phyloP scores from a whole-genome alignment of 179 eudicot genomes.

The Gypsophila paniculata region DNA sequence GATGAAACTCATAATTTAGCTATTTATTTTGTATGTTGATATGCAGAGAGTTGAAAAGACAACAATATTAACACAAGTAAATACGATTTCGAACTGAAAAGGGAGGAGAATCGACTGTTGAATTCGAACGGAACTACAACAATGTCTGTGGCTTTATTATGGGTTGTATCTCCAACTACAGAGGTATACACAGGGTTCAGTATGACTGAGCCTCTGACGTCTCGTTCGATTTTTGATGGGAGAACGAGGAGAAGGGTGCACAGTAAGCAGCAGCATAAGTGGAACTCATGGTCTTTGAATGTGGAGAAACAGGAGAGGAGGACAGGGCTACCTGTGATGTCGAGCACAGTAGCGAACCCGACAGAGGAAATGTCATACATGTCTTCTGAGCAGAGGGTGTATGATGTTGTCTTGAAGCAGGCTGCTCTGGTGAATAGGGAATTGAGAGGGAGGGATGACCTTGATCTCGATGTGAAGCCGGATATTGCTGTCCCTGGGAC shows the following conservation, averaged over 20 bases:
- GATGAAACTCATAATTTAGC: neutral
- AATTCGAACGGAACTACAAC: neutral
- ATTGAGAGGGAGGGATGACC: constrained; percentile 42
- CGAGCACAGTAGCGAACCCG: constrained; percentile 61
- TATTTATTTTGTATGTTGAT: neutral
- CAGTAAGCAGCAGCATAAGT: constrained; percentile 33
- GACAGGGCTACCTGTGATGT: constrained; percentile 36
- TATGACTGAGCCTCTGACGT: constrained; percentile 38
- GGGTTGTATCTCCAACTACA: constrained; percentile 70
- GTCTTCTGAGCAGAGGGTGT: constrained; percentile 78
- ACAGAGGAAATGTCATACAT: constrained; percentile 52
- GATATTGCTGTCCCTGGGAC: constrained; percentile 83
- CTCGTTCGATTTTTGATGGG: constrained; percentile 26
- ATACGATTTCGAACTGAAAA: constrained; percentile 13
- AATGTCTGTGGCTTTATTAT: constrained; percentile 75
- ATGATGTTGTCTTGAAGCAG: constrained; percentile 85
- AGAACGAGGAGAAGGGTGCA: constrained; percentile 34
- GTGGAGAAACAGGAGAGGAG: constrained; percentile 39
- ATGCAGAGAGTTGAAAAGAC: constrained; percentile 18
- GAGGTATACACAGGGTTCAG: constrained; percentile 53
- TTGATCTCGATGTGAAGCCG: constrained; percentile 67
- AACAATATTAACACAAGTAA: constrained; percentile 9
- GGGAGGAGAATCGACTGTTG: constrained; percentile 17
- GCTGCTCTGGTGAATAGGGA: constrained; percentile 73
- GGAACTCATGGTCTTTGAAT: constrained; percentile 35